These are phyloP conservation scores for Yamadazyma trypodendri DNA, from an alignment of 1,139 yeast species.

Conservation along the genomic window DNA sequence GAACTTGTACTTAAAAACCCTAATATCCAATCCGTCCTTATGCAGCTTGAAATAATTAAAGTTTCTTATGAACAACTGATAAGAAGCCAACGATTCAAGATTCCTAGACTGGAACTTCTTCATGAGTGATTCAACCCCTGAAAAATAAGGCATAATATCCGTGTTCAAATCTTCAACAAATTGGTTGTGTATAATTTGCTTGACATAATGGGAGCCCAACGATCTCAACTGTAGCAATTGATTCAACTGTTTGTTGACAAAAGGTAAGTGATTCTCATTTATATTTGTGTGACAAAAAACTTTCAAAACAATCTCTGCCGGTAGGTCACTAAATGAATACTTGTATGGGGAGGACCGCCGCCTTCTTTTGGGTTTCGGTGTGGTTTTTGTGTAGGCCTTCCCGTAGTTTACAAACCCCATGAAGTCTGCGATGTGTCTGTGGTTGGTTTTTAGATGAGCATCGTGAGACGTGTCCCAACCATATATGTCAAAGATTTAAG, in stretches of 20 bases:
- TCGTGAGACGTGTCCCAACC: too few species aligned
- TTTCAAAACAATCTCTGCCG: constrained; percentile 29
- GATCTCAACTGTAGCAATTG: constrained; percentile 19
- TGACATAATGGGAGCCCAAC: constrained; percentile 9
- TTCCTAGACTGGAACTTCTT: constrained; percentile 2
- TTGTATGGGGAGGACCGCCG: background rate
- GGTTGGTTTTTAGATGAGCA: too few species aligned
- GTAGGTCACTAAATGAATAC: constrained; percentile 20
- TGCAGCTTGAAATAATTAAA: constrained; percentile 10
- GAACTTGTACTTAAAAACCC: constrained; percentile 18
- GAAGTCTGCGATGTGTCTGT: too few species aligned
- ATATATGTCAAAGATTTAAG: too few species aligned
- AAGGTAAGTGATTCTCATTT: constrained; percentile 23
- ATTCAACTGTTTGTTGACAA: constrained; percentile 24
- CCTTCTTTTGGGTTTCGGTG: background rate
- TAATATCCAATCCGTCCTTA: constrained; percentile 12
- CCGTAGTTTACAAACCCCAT: constrained; percentile 38
- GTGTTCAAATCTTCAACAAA: constrained; percentile 22
- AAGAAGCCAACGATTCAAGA: constrained; percentile 2
- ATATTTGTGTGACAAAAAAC: constrained; percentile 34
- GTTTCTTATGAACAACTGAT: background rate
- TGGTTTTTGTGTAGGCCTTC: constrained; percentile 10
- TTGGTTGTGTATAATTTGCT: constrained; percentile 17
- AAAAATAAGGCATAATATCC: constrained; percentile 9
- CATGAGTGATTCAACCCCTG: constrained; percentile 5